Evolutionary conservation across 768 basidiomycete species (phyloP), one percentile per base, ranked within the genome.

Genomic region (Leccinum ochraceum): DNA sequence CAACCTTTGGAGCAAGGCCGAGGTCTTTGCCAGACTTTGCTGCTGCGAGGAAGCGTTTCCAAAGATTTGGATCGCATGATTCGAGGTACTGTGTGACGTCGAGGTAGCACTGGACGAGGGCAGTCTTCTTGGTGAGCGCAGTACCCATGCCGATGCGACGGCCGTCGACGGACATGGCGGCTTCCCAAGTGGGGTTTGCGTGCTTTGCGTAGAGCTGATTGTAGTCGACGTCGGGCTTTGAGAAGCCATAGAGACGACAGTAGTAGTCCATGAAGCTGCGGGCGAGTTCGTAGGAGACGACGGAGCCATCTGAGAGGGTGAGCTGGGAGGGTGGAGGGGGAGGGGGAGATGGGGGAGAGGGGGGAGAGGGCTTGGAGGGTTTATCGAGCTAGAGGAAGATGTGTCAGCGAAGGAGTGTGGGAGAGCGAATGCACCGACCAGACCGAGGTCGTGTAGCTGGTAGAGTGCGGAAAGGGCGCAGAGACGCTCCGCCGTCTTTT

Each of bases 241-340:
- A 79, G 68, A 95, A 95, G 26, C 78, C 77, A 71, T 86, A 97
- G 37, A 86, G 81, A 50, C 86, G 83, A 70, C 94, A 96, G 68
- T 98, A 98, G 72, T 90, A 98, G 63, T 95, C 95, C 89, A 97
- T 95, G 78, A 98, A 98, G 61, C 83, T 85, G 53, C 89, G 85
- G 3, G 94, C 93, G 55, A 82, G 82, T 55, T 92, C 90, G 54
- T 87, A 87, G 7, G 77, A 77, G 63, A 95, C 82, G 22, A 75
- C 67, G 11, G 84, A 80, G 26, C 86, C 85, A 67, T 94, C 89
- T 3, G 86, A 83, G 11, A 95, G 69, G 7, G 66, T 70, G 34
- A 77, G 76, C 16, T 73, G 69, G 2, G 61, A 56, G 7, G 63
- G 58, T 32, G 60, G 55, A 0, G 63, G 26, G 11, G 63, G 57